These are phyloP conservation scores for Malus hybrid DNA, from an alignment of 331 rosid genomes.

Conservation along the genomic window DNA sequence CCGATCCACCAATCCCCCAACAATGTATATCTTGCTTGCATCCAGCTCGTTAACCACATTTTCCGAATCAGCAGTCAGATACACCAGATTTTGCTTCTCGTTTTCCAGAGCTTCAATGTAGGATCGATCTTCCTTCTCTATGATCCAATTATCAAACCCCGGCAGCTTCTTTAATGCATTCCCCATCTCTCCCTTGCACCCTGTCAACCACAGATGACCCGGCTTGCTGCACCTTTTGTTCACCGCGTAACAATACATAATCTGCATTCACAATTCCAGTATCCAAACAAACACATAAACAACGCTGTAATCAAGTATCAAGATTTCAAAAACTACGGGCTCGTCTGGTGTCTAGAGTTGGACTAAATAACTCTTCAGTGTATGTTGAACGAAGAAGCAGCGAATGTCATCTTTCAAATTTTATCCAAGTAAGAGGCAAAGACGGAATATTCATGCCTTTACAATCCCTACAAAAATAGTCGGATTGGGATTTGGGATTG, in stretches of 20 bases:
- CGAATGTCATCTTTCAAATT: no score
- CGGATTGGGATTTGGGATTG: no score
- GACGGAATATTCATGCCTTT: no score
- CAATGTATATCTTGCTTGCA: slow-evolving; percentile 51
- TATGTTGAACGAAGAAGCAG: no score
- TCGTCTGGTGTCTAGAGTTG: no score
- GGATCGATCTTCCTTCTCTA: slow-evolving; percentile 59
- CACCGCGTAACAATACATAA: slow-evolving; percentile 81
- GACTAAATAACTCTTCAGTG: no score
- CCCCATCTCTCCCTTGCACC: slow-evolving; percentile 70
- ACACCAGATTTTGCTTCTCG: slow-evolving; percentile 61
- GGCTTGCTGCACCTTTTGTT: slow-evolving; percentile 67
- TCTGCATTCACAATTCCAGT: slow-evolving; percentile 27
- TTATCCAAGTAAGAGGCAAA: no score
- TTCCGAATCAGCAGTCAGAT: slow-evolving; percentile 82
- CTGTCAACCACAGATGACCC: slow-evolving; percentile 86
- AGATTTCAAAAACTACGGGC: no score
- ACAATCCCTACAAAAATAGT: no score
- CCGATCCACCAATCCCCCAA: slow-evolving; percentile 93
- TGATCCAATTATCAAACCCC: slow-evolving; percentile 75
- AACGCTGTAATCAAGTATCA: background rate
- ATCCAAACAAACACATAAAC: background rate
- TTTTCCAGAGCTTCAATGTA: slow-evolving; percentile 67
- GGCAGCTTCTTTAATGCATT: slow-evolving; percentile 57
- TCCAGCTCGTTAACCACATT: slow-evolving; percentile 79